Conservation (phyloP, 306 rosid genomes). For the Cucurbita maxima region DNA sequence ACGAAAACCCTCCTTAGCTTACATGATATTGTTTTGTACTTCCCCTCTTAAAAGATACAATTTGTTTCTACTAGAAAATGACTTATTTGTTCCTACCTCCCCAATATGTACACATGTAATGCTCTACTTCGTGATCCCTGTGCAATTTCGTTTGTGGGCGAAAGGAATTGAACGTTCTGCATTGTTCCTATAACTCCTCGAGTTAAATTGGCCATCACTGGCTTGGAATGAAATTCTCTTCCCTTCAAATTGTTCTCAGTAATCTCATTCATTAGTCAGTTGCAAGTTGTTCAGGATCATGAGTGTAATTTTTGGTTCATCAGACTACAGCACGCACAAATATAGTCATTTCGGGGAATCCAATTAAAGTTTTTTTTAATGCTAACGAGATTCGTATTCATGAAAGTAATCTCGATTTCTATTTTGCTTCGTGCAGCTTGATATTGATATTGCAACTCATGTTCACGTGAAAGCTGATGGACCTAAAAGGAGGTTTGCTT, state of each 20-base stretch:
- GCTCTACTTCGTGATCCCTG: neutral
- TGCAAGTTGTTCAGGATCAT: neutral
- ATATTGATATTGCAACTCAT: conserved; percentile 62
- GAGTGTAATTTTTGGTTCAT: neutral
- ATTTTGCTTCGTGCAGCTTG: conserved; percentile 39
- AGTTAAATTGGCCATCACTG: neutral
- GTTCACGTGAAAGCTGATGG: conserved; percentile 79
- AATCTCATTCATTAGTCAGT: neutral
- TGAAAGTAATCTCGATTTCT: neutral
- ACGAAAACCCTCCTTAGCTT: neutral
- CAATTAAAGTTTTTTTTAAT: neutral
- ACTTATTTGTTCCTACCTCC: neutral
- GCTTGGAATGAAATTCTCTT: neutral
- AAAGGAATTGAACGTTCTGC: neutral
- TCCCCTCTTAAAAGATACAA: neutral
- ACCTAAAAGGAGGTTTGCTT: conserved; percentile 77
- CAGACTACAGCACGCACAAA: neutral
- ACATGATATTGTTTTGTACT: neutral
- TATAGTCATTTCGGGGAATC: neutral
- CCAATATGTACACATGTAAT: neutral
- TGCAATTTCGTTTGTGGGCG: neutral
- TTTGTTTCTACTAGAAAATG: neutral
- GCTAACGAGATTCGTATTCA: neutral
- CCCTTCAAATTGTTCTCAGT: neutral
- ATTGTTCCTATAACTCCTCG: neutral